Evolutionary conservation across 2,329 filamentous ascomycete species (phyloP), one percentile per base, ranked within the genome.

Genomic region (Fusarium torulosum): DNA sequence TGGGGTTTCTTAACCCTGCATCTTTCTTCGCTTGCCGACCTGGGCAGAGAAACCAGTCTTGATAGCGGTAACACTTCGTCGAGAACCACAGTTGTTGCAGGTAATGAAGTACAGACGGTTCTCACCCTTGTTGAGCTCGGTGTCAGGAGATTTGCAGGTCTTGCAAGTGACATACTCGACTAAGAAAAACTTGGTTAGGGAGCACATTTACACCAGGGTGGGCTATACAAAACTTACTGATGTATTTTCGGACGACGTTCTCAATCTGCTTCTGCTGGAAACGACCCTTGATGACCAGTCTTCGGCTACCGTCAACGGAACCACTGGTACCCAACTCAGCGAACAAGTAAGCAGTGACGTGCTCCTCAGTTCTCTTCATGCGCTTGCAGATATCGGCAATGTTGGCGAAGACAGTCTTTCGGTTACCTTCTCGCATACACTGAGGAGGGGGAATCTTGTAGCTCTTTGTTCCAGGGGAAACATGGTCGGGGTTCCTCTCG

Each of bases 41-140:
- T 98, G 96, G 81, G 96, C 96, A 77, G 94, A 96, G 94, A 99
- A 99, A 94, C 96, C 96, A 66, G 94, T 97, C 90, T 99, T 99
- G 91, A 99, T 99, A 73, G 96, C 94, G 63, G 93, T 93, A 79
- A 98, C 95, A 77, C 90, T 94, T 79, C 94, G 91, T 82, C 95
- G 86, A 52, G 89, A 92, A 68, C 90, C 90, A 76, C 91, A 93
- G 60, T 90, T 91, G 78, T 82, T 97, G 89, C 95, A 97, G 63
- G 94, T 97, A 78, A 99, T 94, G 85, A 98, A 99, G 85, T 97
- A 97, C 70, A 99, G 86, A 84, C 96, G 92, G 86, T 98, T 99
- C 84, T 99, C 96, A 82, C 95, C 96, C 86, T 98, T 98, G 89
- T 91, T 96, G 78, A 99, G 89, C 79, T 97, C 94, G 54, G 95